Conservation (phyloP, 805 yeast species). For the Candida coleopterorum region DNA sequence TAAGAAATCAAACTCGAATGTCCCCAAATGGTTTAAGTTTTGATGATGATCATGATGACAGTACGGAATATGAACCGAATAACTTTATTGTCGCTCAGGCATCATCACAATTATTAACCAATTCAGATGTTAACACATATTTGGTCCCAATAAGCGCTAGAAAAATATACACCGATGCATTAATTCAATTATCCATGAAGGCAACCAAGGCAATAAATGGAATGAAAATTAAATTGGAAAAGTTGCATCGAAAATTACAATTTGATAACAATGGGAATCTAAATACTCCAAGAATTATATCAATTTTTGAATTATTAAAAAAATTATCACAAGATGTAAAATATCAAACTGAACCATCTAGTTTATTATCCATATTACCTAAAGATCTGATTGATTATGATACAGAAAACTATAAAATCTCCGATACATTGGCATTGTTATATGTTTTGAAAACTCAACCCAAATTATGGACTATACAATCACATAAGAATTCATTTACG, state of each 20-base stretch:
- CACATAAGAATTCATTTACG: constrained; percentile 20
- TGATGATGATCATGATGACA: constrained; percentile 9
- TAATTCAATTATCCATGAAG: constrained; percentile 33
- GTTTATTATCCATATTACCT: constrained; percentile 10
- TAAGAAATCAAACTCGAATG: constrained; percentile 4
- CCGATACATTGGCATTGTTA: constrained; percentile 38
- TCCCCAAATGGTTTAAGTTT: constrained; percentile 1
- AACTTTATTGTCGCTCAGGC: constrained; percentile 33
- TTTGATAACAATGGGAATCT: constrained; percentile 29
- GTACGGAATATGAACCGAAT: constrained; percentile 12
- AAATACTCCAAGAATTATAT: constrained; percentile 27
- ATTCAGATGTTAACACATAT: constrained; percentile 32
- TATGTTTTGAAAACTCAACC: constrained; percentile 47
- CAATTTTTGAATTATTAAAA: constrained; percentile 31
- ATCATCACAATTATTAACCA: constrained; percentile 27
- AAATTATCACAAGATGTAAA: constrained; percentile 12
- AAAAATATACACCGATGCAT: constrained; percentile 26
- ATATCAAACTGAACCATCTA: neutral
- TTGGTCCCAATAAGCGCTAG: constrained; percentile 34
- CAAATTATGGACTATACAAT: constrained; percentile 39
- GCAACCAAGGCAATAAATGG: constrained; percentile 39
- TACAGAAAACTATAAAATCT: constrained; percentile 12
- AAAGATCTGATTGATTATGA: constrained; percentile 10
- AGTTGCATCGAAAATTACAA: constrained; percentile 44
- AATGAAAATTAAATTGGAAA: constrained; percentile 39